phyloP scores from a whole-genome alignment of 305 asterid genomes.

The Withania somnifera region DNA sequence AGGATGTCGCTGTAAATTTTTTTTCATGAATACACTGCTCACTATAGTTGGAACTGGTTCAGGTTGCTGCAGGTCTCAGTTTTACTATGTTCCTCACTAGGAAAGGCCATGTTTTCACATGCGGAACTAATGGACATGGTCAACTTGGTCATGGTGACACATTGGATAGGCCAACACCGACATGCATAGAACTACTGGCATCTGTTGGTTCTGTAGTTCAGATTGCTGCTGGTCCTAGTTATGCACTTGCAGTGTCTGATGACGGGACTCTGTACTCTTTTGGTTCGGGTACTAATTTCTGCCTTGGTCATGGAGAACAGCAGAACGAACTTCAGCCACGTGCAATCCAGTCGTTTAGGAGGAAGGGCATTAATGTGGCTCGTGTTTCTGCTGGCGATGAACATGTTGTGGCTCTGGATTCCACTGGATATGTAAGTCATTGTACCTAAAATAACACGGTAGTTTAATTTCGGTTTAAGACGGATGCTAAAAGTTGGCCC shows the following conservation, averaged over 20 bases:
- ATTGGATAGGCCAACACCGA: conserved; percentile 48
- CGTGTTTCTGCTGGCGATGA: conserved; percentile 82
- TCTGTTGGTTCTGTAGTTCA: conserved; percentile 33
- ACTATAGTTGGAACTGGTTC: conserved; percentile 13
- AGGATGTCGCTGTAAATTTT: background rate
- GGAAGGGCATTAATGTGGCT: conserved; percentile 49
- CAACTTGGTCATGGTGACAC: conserved; percentile 83
- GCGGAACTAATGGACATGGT: conserved; percentile 67
- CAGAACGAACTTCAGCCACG: conserved; percentile 65
- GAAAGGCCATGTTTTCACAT: conserved; percentile 62
- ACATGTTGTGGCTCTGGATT: conserved; percentile 84
- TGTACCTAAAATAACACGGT: background rate
- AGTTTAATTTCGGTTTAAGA: background rate
- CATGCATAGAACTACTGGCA: conserved; percentile 39
- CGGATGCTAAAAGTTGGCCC: background rate
- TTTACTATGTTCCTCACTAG: conserved; percentile 72
- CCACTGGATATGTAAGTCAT: conserved; percentile 51
- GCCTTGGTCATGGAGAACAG: conserved; percentile 87
- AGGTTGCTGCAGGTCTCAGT: conserved; percentile 84
- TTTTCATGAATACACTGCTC: background rate
- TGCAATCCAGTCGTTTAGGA: conserved; percentile 40
- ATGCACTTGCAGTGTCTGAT: conserved; percentile 46
- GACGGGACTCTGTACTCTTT: conserved; percentile 69
- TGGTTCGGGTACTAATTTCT: conserved; percentile 74
- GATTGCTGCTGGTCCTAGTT: conserved; percentile 69